Conservation (phyloP, 1,139 yeast species). For the Pichia sp. region DNA sequence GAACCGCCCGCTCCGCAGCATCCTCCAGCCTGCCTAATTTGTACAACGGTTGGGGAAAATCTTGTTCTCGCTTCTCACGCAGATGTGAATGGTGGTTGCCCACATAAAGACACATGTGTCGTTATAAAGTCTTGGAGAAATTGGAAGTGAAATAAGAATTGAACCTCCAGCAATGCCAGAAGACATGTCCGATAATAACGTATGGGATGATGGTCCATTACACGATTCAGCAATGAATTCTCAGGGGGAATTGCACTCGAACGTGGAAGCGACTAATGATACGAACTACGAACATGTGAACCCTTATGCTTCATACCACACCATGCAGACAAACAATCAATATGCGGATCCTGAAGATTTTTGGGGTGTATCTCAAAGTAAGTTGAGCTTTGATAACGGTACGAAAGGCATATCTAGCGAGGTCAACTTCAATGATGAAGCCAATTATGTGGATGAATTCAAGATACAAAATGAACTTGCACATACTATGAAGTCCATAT, state of each 20-base stretch:
- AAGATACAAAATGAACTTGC: slow-evolving; percentile 22
- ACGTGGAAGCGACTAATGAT: no score
- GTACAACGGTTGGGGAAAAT: no score
- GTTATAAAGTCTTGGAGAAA: no score
- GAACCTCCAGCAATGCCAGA: slow-evolving; percentile 1
- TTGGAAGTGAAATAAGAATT: not conserved
- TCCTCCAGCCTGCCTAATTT: no score
- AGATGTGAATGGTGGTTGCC: no score
- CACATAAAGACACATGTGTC: no score
- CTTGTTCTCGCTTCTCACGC: no score
- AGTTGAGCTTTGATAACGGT: no score
- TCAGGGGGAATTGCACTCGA: no score
- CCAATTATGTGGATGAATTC: slow-evolving; percentile 10
- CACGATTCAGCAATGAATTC: not conserved
- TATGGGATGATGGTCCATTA: slow-evolving; percentile 7
- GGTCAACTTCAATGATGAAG: not conserved
- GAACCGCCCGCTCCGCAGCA: no score
- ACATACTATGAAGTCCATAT: slow-evolving; percentile 20
- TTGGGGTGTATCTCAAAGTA: not conserved
- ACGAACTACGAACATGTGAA: no score
- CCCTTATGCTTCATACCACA: not conserved
- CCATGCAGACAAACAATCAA: not conserved
- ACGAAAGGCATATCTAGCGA: no score
- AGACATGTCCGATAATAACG: slow-evolving; percentile 6
- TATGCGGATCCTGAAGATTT: not conserved